Evolutionary conservation across 1,284 basidiomycete genomes (phyloP), one percentile per base, ranked within the genome.

Genomic region (Puccinia horiana): DNA sequence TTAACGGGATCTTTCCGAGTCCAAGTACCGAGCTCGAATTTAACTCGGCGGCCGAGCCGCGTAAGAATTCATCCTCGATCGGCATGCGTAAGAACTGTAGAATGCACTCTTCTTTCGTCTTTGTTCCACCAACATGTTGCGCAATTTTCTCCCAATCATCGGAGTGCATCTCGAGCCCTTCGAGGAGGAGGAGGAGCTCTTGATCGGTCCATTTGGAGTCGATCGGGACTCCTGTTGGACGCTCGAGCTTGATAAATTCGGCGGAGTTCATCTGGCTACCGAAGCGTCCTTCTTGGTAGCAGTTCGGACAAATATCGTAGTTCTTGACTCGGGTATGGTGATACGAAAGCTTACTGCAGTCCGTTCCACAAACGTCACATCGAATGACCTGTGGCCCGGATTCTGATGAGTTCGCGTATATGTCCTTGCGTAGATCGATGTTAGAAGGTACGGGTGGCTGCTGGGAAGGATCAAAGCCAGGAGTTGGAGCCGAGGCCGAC

Each of bases 161-260:
- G 84, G 98, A 94, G 87, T 92, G 95, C 94, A 99, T 96, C 88
- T 99, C 96, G 75, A 99, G 91, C 23, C 93, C 97, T 88, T 99
- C 96, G 26, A 99, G 90, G 20, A 99, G 89, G 1, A 94, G 88
- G 18, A 99, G 88, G 26, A 93, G 90, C 88, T 99, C 97, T 86
- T 95, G 93, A 86, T 98, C 95, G 4, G 91, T 90, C 97, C 97
- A 99, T 84, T 93, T 92, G 84, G 92, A 91, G 18, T 85, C 86
- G 63, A 90, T 29, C 88, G 88, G 0, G 89, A 69, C 18, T 87
- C 88, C 5, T 88, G 88, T 65, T 90, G 89, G 20, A 70, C 89
- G 87, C 61, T 90, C 89, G 56, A 99, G 90, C 85, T 94, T 94
- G 83, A 99, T 94, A 88, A 99, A 99, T 88, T 98, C 96, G 47